These are phyloP conservation scores for Aspergillus calidoustus DNA, from an alignment of 2,329 filamentous ascomycete genomes.

Conservation along the genomic window DNA sequence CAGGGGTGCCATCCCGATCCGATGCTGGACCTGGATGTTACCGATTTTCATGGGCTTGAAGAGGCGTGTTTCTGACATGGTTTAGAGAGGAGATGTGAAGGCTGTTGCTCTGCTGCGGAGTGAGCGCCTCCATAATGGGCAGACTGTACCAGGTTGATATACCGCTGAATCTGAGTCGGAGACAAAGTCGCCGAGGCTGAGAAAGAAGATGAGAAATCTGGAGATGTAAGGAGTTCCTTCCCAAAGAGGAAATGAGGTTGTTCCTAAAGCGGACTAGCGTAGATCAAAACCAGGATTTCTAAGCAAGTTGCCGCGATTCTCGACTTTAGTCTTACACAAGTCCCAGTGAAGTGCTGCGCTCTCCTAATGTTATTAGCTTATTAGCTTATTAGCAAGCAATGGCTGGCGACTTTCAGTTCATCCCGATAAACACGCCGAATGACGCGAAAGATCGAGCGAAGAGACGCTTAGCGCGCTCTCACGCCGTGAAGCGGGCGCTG, in stretches of 20 bases:
- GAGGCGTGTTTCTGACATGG: slow-evolving; percentile 18
- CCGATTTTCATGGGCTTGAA: slow-evolving; percentile 51
- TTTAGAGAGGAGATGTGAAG: background rate
- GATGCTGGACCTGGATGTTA: slow-evolving; percentile 46
- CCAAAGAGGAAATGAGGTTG: slow-evolving; percentile 8
- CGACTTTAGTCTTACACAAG: background rate
- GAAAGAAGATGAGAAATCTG: background rate
- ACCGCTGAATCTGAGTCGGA: background rate
- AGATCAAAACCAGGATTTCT: background rate
- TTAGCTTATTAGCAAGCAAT: background rate
- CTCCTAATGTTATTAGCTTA: too few species aligned
- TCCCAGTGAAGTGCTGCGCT: too few species aligned
- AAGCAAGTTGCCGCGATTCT: background rate
- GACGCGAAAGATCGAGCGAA: background rate
- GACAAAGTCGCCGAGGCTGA: background rate
- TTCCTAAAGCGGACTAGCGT: background rate
- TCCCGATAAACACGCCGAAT: background rate
- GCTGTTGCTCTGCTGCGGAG: background rate
- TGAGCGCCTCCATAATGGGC: background rate
- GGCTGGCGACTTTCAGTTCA: slow-evolving; percentile 6
- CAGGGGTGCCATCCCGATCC: slow-evolving; percentile 62
- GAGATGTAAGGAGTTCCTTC: background rate
- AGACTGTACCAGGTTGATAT: background rate
- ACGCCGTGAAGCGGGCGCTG: slow-evolving; percentile 5
- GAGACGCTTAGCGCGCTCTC: slow-evolving; percentile 7